phyloP scores from a whole-genome alignment of 805 yeast genomes.

The Kuraishia piskuri region DNA sequence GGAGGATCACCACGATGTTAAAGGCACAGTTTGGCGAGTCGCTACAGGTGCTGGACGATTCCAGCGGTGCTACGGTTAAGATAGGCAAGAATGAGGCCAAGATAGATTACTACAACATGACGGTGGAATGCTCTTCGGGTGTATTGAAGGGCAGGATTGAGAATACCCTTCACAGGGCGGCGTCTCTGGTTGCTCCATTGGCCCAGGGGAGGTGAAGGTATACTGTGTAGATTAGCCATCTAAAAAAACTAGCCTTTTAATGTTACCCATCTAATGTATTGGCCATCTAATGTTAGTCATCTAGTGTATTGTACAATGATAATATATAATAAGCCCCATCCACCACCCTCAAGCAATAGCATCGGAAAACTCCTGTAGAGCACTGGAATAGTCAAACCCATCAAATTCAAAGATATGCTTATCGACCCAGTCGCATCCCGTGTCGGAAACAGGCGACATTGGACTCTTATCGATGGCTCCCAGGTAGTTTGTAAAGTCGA shows the following conservation, averaged over 20 bases:
- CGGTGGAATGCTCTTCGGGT: constrained; percentile 62
- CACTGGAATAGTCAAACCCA: constrained; percentile 12
- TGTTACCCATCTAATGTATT: no score
- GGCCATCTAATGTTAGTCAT: no score
- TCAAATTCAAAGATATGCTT: constrained; percentile 33
- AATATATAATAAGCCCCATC: no score
- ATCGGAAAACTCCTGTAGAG: neutral
- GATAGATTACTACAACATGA: constrained; percentile 54
- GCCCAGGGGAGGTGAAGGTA: constrained; percentile 25
- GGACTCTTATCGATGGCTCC: neutral
- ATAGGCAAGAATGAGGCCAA: constrained; percentile 73
- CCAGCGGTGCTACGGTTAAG: constrained; percentile 45
- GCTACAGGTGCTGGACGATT: constrained; percentile 29
- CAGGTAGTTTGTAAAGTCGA: neutral
- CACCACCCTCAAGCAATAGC: neutral
- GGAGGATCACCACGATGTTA: constrained; percentile 53
- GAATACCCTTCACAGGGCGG: constrained; percentile 70
- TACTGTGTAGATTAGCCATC: no score
- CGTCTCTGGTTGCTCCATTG: constrained; percentile 77
- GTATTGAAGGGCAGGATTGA: constrained; percentile 77
- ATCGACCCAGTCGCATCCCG: constrained; percentile 55
- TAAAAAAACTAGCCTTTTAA: no score
- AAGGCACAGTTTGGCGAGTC: constrained; percentile 86
- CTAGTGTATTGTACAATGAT: neutral
- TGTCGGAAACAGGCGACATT: constrained; percentile 24